Conservation (phyloP, 2,329 filamentous ascomycete genomes). For the Cercospora sojina region DNA sequence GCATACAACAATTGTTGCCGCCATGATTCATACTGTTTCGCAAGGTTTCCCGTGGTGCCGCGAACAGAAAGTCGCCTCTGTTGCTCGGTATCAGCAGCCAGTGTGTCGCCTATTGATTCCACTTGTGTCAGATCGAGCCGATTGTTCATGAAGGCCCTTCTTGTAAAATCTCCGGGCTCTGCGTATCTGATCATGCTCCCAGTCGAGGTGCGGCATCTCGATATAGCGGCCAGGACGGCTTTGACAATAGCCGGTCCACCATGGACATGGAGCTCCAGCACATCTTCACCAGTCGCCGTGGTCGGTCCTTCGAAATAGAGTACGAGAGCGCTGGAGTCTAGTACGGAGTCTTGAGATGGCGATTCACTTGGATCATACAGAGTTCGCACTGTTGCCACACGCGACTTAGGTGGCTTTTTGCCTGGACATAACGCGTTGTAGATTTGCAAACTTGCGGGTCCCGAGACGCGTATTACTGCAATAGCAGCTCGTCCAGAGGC, state of each 20-base stretch:
- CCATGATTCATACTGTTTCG: slow-evolving; percentile 80
- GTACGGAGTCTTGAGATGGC: slow-evolving; percentile 47
- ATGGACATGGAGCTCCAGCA: slow-evolving; percentile 92
- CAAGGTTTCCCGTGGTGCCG: slow-evolving; percentile 65
- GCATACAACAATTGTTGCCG: slow-evolving; percentile 72
- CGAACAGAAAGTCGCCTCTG: slow-evolving; percentile 84
- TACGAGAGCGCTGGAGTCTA: slow-evolving; percentile 77
- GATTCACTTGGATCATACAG: slow-evolving; percentile 60
- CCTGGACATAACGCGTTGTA: slow-evolving; percentile 62
- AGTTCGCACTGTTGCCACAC: slow-evolving; percentile 69
- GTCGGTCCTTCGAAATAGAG: slow-evolving; percentile 78
- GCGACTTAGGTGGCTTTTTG: slow-evolving; percentile 55
- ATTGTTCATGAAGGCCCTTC: slow-evolving; percentile 83
- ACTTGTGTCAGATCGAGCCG: slow-evolving; percentile 84
- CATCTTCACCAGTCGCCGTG: slow-evolving; percentile 87
- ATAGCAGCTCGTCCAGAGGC: slow-evolving; percentile 84
- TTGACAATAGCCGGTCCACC: slow-evolving; percentile 86
- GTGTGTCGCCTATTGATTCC: slow-evolving; percentile 61
- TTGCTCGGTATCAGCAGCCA: slow-evolving; percentile 77
- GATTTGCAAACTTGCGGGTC: slow-evolving; percentile 68
- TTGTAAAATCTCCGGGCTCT: slow-evolving; percentile 93
- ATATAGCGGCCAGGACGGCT: slow-evolving; percentile 76
- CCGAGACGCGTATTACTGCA: slow-evolving; percentile 84
- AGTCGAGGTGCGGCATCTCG: slow-evolving; percentile 22
- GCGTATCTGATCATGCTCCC: slow-evolving; percentile 68